These are phyloP conservation scores for Penicillium bovifimosum DNA, from an alignment of 495 filamentous ascomycete species.

Conservation along the genomic window DNA sequence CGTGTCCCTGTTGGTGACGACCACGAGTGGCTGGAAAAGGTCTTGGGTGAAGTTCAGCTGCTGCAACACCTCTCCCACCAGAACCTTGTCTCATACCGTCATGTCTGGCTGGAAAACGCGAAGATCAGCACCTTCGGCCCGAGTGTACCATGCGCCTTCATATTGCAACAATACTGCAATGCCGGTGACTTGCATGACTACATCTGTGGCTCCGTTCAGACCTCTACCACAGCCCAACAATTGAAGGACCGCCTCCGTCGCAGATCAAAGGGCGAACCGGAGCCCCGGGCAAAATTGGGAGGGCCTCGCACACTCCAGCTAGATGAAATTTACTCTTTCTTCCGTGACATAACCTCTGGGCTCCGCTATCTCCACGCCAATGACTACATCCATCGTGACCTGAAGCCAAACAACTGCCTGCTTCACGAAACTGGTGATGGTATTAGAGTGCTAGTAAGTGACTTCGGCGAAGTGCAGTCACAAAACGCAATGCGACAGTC, in stretches of 20 bases:
- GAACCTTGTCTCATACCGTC: constrained; percentile 94
- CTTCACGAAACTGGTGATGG: constrained; percentile 67
- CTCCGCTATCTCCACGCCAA: constrained; percentile 86
- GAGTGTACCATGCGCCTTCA: constrained; percentile 90
- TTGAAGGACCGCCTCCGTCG: constrained; percentile 82
- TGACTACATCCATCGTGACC: constrained; percentile 91
- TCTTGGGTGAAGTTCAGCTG: constrained; percentile 86
- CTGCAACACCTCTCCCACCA: constrained; percentile 86
- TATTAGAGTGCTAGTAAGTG: constrained; percentile 79
- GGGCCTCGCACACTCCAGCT: constrained; percentile 66
- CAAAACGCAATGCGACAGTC: constrained; percentile 75
- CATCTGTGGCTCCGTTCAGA: constrained; percentile 61
- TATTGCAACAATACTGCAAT: constrained; percentile 97
- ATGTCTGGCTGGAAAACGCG: constrained; percentile 93
- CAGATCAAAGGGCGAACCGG: constrained; percentile 59
- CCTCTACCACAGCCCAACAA: constrained; percentile 63
- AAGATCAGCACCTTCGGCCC: constrained; percentile 80
- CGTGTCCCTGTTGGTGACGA: constrained; percentile 93
- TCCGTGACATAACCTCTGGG: constrained; percentile 90
- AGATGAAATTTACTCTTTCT: constrained; percentile 94
- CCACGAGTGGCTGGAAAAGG: constrained; percentile 91
- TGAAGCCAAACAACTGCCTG: constrained; percentile 96
- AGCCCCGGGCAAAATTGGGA: constrained; percentile 42
- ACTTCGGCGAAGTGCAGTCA: constrained; percentile 92
- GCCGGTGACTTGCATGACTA: constrained; percentile 86